Percentiles rank a stretch among this genome's conserved stretches.
These are phyloP conservation scores for Sequoia sempervirens DNA, from an alignment of 75 land plant genomes.

Conservation along the genomic window DNA sequence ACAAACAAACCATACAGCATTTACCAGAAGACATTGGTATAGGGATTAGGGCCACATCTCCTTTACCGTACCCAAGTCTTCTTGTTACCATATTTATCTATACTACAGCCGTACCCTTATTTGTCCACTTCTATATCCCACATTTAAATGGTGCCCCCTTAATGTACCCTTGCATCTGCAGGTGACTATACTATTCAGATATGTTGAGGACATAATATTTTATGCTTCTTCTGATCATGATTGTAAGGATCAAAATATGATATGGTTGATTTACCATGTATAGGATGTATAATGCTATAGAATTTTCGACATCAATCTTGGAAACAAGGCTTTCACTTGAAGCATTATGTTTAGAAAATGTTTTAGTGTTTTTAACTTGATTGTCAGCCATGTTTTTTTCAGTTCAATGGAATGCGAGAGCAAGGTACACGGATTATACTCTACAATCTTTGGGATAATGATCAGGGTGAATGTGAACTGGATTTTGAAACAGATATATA, in stretches of 20 bases:
- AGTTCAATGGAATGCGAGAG: conserved; percentile 45
- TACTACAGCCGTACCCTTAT: not conserved
- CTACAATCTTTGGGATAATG: conserved; percentile 83
- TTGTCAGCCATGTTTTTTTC: not conserved
- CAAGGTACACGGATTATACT: conserved; percentile 71
- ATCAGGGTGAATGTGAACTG: conserved; percentile 64
- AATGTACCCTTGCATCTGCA: not conserved
- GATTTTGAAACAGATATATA: conserved; percentile 66
- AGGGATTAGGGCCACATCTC: not conserved
- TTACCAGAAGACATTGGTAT: not conserved
- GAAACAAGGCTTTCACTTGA: not conserved
- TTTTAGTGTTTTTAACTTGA: not conserved
- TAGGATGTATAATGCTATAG: not conserved
- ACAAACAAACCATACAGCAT: not conserved
- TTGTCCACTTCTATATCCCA: not conserved
- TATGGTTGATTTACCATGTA: not conserved
- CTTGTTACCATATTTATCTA: not conserved
- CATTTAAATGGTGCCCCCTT: not conserved
- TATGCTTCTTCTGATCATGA: not conserved
- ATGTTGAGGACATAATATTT: not conserved
- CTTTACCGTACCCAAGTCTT: not conserved
- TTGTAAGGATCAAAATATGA: not conserved
- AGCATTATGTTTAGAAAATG: not conserved
- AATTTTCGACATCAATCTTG: not conserved
- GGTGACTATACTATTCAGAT: not conserved